Conservation (phyloP, 305 asterid genomes). For the Euphrasia arctica region DNA sequence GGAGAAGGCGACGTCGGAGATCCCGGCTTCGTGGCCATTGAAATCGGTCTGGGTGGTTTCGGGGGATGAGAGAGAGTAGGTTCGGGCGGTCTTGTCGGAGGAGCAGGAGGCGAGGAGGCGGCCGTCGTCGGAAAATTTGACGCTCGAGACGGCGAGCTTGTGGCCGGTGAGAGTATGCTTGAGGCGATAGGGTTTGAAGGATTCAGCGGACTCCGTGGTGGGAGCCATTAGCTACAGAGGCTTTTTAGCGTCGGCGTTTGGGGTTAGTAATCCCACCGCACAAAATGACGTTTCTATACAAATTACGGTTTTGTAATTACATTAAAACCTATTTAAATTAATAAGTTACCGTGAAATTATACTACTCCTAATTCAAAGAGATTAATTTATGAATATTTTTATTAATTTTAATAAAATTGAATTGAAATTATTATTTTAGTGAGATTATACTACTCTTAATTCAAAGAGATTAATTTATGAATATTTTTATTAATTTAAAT, state of each 20-base stretch:
- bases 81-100: conserved; percentile 85
- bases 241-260: not conserved
- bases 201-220: conserved; percentile 35
- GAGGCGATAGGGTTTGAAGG: conserved; percentile 74
- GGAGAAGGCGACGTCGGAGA: conserved; percentile 82
- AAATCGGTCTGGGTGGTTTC: conserved; percentile 47
- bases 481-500: too few species aligned
- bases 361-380: too few species aligned
- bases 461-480: too few species aligned
- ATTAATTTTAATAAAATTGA: too few species aligned
- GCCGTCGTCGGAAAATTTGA: conserved; percentile 89
- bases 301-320: too few species aligned
- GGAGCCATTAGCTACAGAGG: conserved; percentile 26
- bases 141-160: conserved; percentile 68
- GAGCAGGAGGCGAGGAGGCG: conserved; percentile 68
- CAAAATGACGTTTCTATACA: too few species aligned
- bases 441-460: too few species aligned
- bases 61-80: conserved; percentile 48
- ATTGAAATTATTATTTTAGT: too few species aligned
- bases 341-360: too few species aligned
- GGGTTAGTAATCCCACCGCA: too few species aligned
- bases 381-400: too few species aligned
- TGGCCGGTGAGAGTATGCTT: conserved; percentile 71
- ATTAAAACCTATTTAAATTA: too few species aligned
- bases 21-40: conserved; percentile 76